Conservation (phyloP, 2,329 filamentous ascomycete genomes). For the Hypoxylon sp. region DNA sequence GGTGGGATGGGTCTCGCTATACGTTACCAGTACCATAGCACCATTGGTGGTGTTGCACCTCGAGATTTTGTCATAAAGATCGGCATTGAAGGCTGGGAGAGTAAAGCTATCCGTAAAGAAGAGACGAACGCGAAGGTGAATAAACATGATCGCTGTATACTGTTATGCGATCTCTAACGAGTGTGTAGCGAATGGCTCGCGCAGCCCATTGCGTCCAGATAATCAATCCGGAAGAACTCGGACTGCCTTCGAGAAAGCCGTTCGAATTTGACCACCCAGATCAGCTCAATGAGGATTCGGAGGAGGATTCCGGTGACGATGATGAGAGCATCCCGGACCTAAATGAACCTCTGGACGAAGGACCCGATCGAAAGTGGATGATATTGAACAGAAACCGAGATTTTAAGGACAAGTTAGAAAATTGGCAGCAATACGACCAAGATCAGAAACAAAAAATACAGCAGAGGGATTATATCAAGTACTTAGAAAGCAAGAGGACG, state of each 20-base stretch:
- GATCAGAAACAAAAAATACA: not conserved
- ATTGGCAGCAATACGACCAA: not conserved
- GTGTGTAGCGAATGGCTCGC: constrained; percentile 28
- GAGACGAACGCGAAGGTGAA: constrained; percentile 18
- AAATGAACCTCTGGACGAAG: not conserved
- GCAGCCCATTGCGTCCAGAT: constrained; percentile 40
- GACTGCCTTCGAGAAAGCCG: not conserved
- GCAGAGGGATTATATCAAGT: not conserved
- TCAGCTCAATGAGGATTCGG: constrained; percentile 26
- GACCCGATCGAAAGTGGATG: not conserved
- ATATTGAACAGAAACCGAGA: not conserved
- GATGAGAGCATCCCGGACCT: constrained; percentile 13
- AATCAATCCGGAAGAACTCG: constrained; percentile 15
- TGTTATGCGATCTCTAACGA: constrained; percentile 6
- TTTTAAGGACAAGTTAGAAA: not conserved
- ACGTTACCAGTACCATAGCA: constrained; percentile 6
- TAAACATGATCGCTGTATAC: not conserved
- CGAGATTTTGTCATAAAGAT: constrained; percentile 29
- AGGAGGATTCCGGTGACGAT: constrained; percentile 28
- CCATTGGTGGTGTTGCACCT: not conserved
- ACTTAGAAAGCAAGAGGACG: not conserved
- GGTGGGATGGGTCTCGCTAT: constrained; percentile 29
- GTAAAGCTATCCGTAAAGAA: constrained; percentile 9
- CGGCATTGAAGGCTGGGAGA: constrained; percentile 8
- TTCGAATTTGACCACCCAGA: constrained; percentile 5